Percentiles rank a stretch among this genome's conserved stretches.
These are phyloP conservation scores for Trichoderma polysporum DNA, from an alignment of 2,329 filamentous ascomycete species.

Conservation along the genomic window DNA sequence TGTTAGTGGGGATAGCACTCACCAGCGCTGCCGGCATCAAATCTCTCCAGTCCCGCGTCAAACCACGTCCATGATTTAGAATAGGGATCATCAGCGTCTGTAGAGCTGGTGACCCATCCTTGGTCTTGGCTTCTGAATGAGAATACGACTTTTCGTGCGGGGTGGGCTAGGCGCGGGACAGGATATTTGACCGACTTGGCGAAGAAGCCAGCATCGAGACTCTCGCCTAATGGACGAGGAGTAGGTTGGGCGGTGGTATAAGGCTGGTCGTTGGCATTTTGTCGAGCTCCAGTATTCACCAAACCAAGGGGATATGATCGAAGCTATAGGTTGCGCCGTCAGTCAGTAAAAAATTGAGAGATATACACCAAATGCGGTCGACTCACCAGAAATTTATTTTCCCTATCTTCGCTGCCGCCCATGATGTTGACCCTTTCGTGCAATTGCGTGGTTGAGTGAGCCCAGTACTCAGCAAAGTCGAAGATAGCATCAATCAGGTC, in stretches of 20 bases:
- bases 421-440: conserved; percentile 29
- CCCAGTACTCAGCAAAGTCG: conserved; percentile 64
- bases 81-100: not conserved
- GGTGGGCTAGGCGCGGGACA: conserved; percentile 43
- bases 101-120: conserved; percentile 47
- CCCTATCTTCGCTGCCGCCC: conserved; percentile 24
- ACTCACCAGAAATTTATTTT: conserved; percentile 39
- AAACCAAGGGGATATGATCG: conserved; percentile 42
- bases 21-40: conserved; percentile 39
- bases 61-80: conserved; percentile 63
- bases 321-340: conserved; percentile 29
- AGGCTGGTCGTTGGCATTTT: conserved; percentile 23
- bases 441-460: conserved; percentile 43
- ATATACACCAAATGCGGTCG: not conserved
- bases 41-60: conserved; percentile 59
- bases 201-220: conserved; percentile 34
- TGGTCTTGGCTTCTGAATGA: conserved; percentile 58
- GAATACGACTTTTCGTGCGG: conserved; percentile 62
- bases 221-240: conserved; percentile 29
- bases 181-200: conserved; percentile 39
- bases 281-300: conserved; percentile 29
- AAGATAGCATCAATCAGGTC: conserved; percentile 58
- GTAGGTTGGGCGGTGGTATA: conserved; percentile 34
- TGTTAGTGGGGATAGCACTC: not conserved
- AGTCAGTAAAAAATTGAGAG: no score